Evolutionary conservation across 192 early-diverging fungal species (phyloP).

Genomic region (Coemansia sp.): DNA sequence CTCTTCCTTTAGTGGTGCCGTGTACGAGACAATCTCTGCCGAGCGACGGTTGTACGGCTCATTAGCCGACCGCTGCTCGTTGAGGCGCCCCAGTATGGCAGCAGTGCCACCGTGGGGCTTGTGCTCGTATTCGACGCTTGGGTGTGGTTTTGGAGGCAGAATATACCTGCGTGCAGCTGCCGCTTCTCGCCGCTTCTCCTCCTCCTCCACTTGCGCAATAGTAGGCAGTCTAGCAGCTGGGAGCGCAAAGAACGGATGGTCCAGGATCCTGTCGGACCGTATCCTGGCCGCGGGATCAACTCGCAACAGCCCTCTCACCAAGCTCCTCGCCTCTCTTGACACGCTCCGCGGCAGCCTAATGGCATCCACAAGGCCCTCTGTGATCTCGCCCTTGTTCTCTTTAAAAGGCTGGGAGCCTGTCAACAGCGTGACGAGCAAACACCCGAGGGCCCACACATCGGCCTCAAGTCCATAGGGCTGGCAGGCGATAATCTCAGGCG

Average conservation of each 20-base stretch:
- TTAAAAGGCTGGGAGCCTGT: constrained; percentile 72
- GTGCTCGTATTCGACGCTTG: not conserved
- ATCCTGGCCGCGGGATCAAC: constrained; percentile 58
- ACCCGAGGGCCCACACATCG: constrained; percentile 78
- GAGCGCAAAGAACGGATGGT: constrained; percentile 57
- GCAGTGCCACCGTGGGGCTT: not conserved
- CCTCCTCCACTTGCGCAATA: not conserved
- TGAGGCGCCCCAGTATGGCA: not conserved
- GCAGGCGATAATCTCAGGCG: constrained; percentile 70
- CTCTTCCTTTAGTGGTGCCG: not conserved
- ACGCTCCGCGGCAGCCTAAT: constrained; percentile 54
- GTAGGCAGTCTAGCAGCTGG: constrained; percentile 12
- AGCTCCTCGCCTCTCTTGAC: constrained; percentile 54
- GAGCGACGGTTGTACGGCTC: not conserved
- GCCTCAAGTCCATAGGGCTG: constrained; percentile 68
- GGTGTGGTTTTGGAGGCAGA: not conserved
- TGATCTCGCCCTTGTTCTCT: constrained; percentile 22
- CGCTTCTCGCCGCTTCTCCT: not conserved
- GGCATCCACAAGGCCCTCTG: constrained; percentile 48
- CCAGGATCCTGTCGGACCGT: constrained; percentile 47
- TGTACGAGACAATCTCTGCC: not conserved
- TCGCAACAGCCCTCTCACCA: constrained; percentile 58
- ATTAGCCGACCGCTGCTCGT: not conserved
- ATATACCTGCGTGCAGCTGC: constrained; percentile 1
- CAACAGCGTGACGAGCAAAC: constrained; percentile 69